Base-by-base conservation (phyloP, 2,329 filamentous ascomycete genomes). In the Teratosphaeria destructans region DNA sequence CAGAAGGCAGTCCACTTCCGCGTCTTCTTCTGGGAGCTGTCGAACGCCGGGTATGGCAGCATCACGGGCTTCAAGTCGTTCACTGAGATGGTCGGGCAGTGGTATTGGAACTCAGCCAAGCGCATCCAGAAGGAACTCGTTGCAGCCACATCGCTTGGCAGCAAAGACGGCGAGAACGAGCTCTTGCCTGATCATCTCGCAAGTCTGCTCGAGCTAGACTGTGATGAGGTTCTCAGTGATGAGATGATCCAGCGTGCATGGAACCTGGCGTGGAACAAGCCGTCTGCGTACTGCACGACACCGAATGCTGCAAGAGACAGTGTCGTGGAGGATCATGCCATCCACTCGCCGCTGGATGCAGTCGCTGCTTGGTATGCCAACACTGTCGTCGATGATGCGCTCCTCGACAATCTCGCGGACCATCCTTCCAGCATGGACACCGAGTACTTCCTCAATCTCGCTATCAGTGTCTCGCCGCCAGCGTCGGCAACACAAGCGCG, bases 361-460 rank as follows among this genome's bases (percentile, higher is more conserved):
- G 84, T 96, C 57, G 90, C 92, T 6, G 90, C 92, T 2, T 96
- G 92, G 92, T 94, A 86, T 78, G 95, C 92, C 0, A 90, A 85
- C 63, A 80, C 87, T 59, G 79, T 84, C 12, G 76, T 96, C 43
- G 88, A 91, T 67, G 81, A 82, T 60, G 85, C 84, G 2, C 80
- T 96, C 32, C 78, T 85, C 12, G 80, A 82, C 52, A 75, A 76
- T 14, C 73, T 79, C 35, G 81, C 81, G 60, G 78, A 80, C 11
- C 75, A 76, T 19, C 71, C 73, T 2, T 71, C 73, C 11, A 75
- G 66, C 59, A 59, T 76, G 73, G 60, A 71, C 49, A 77, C 83
- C 61, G 76, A 79, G 58, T 73, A 71, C 62, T 71, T 75, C 39
- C 79, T 96, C 35, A 79, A 84, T 0, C 78, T 89, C 37, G 90